Conservation (phyloP, 2,329 filamentous ascomycete genomes). For the Fusarium burgessii region DNA sequence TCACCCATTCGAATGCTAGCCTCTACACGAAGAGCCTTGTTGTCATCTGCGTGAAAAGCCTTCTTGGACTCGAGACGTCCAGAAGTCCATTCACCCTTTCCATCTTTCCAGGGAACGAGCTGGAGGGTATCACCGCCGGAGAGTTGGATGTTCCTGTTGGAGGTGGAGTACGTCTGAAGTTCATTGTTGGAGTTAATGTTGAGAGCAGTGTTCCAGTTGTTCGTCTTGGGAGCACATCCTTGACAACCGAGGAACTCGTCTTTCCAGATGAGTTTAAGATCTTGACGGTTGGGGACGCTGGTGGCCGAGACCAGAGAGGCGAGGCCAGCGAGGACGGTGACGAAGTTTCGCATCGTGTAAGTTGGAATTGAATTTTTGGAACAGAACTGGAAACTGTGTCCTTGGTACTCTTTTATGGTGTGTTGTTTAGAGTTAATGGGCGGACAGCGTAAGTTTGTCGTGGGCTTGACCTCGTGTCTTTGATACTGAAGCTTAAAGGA, state of each 20-base stretch:
- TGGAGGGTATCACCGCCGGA: conserved; percentile 64
- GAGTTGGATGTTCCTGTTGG: conserved; percentile 61
- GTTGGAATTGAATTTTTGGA: conserved; percentile 23
- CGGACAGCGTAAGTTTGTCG: too few relatives aligned
- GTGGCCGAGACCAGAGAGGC: conserved; percentile 51
- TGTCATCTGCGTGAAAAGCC: conserved; percentile 58
- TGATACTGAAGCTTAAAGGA: conserved; percentile 1
- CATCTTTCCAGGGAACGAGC: conserved; percentile 59
- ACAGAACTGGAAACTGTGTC: not conserved
- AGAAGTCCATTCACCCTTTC: conserved; percentile 60
- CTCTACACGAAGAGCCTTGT: conserved; percentile 58
- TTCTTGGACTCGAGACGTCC: conserved; percentile 62
- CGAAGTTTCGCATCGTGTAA: conserved; percentile 46
- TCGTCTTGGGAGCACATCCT: conserved; percentile 52
- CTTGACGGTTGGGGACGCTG: conserved; percentile 53
- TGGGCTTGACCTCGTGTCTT: not conserved
- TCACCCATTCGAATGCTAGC: conserved; percentile 59
- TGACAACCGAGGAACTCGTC: conserved; percentile 59
- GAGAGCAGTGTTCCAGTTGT: conserved; percentile 60
- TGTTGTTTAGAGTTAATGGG: too few relatives aligned
- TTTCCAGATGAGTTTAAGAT: conserved; percentile 59
- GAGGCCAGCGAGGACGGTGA: conserved; percentile 35
- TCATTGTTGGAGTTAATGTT: conserved; percentile 63
- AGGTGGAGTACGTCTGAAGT: conserved; percentile 60
- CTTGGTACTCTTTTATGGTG: not conserved